Percentiles rank a stretch among this genome's conserved stretches.
Evolutionary conservation across 768 basidiomycete species (phyloP).

Genomic region (Calocybe cyanea): DNA sequence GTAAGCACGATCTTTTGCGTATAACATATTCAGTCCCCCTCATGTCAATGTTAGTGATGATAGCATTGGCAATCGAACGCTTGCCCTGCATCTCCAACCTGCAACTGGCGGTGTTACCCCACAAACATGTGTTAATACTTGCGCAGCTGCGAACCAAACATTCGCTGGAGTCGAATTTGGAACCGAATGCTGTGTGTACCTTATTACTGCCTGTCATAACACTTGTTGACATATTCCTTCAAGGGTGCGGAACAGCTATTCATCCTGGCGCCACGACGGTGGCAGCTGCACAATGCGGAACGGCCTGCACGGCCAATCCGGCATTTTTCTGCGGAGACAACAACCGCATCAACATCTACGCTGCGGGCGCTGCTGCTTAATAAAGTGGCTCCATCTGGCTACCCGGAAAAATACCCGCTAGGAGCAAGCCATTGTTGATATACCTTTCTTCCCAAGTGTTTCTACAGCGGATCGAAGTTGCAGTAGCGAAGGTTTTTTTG

Average conservation of each 20-base stretch:
- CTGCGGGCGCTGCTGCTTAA: not conserved
- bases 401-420: too few species aligned
- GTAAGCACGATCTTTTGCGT: not conserved
- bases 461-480: too few species aligned
- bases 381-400: too few species aligned
- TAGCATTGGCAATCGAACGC: conserved; percentile 6
- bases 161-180: conserved; percentile 7
- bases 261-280: conserved; percentile 1
- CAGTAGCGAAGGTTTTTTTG: too few species aligned
- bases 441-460: too few species aligned
- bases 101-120: conserved; percentile 5
- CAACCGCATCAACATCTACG: conserved; percentile 7
- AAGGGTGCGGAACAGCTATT: conserved; percentile 7
- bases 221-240: not conserved
- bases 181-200: conserved; percentile 5
- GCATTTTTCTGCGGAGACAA: conserved; percentile 10
- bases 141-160: not conserved
- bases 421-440: too few species aligned
- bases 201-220: not conserved
- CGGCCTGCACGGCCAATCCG: conserved; percentile 6
- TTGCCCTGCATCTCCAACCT: conserved; percentile 6
- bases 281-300: conserved; percentile 2
- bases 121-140: conserved; percentile 6
- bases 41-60: conserved; percentile 3
- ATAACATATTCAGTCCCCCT: not conserved